Evolutionary conservation across 148 eudicot species (phyloP).

Genomic region (Rhododendron henanense): DNA sequence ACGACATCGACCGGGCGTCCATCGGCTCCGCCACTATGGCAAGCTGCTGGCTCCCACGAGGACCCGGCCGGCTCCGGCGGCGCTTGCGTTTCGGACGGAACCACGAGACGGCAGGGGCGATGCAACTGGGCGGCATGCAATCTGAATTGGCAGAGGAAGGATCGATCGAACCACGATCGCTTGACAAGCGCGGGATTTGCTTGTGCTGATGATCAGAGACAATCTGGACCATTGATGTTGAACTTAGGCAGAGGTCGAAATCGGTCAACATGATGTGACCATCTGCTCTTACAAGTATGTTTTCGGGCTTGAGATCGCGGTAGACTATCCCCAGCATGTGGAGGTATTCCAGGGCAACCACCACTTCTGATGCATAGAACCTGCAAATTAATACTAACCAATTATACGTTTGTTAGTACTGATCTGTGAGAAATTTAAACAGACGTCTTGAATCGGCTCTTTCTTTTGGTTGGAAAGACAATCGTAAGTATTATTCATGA

Average conservation of each 20-base stretch:
- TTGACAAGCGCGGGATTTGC: background rate
- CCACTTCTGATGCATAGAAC: conserved; percentile 52
- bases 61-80: background rate
- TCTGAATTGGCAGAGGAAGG: conserved; percentile 4
- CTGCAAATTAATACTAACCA: conserved; percentile 16
- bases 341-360: conserved; percentile 50
- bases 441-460: no score
- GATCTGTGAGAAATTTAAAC: no score
- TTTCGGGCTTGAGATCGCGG: conserved; percentile 53
- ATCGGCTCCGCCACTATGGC: conserved; percentile 45
- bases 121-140: conserved; percentile 31
- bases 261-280: conserved; percentile 53
- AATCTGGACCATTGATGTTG: conserved; percentile 23
- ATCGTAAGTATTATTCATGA: no score
- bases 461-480: no score
- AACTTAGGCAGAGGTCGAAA: conserved; percentile 41
- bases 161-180: background rate
- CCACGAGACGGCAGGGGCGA: conserved; percentile 28
- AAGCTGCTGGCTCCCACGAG: background rate
- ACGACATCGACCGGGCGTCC: conserved; percentile 45
- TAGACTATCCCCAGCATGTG: conserved; percentile 51
- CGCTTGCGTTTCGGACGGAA: conserved; percentile 12
- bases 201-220: conserved; percentile 15
- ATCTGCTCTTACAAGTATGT: conserved; percentile 38
- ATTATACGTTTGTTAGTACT: no score